Conservation (phyloP, 768 basidiomycete genomes). For the Sporobolomyces phaffii region DNA sequence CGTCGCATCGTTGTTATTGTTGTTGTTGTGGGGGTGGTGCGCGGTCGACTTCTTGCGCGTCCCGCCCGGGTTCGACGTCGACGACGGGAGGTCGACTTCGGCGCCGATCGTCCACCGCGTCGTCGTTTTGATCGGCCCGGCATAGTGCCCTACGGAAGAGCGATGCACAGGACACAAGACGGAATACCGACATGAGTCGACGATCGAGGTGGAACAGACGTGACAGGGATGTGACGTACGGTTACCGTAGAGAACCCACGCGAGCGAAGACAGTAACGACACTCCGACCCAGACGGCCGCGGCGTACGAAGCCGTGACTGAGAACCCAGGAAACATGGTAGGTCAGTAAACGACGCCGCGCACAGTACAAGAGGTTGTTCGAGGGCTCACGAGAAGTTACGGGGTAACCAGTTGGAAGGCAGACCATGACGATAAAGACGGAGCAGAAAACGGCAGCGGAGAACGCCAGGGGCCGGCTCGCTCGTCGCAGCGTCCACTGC, state of each 20-base stretch:
- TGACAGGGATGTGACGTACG: slow-evolving; percentile 28
- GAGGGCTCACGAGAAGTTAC: slow-evolving; percentile 43
- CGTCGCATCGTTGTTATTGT: slow-evolving; percentile 4
- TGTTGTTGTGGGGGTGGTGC: too few relatives aligned
- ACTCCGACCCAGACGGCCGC: slow-evolving; percentile 45
- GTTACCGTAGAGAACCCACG: slow-evolving; percentile 48
- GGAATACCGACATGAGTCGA: too few relatives aligned
- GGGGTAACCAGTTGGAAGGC: slow-evolving; percentile 44
- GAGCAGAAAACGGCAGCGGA: slow-evolving; percentile 39
- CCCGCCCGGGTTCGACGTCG: neutral
- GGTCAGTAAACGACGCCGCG: too few relatives aligned
- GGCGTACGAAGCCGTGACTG: slow-evolving; percentile 46
- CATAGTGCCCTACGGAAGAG: slow-evolving; percentile 45
- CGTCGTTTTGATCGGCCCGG: slow-evolving; percentile 48
- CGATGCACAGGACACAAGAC: too few relatives aligned
- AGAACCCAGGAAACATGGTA: too few relatives aligned
- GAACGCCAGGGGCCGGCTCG: slow-evolving; percentile 43
- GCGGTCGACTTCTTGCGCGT: neutral
- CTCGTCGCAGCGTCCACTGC: slow-evolving; percentile 46
- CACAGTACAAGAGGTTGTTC: too few relatives aligned
- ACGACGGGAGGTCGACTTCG: slow-evolving; percentile 46
- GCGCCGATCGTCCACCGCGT: slow-evolving; percentile 50
- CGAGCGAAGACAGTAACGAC: slow-evolving; percentile 41
- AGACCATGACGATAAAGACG: slow-evolving; percentile 44
- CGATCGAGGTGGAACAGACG: neutral